These are phyloP conservation scores for Dothideomycetes sp. DNA, from an alignment of 2,329 filamentous ascomycete species.

Conservation along the genomic window DNA sequence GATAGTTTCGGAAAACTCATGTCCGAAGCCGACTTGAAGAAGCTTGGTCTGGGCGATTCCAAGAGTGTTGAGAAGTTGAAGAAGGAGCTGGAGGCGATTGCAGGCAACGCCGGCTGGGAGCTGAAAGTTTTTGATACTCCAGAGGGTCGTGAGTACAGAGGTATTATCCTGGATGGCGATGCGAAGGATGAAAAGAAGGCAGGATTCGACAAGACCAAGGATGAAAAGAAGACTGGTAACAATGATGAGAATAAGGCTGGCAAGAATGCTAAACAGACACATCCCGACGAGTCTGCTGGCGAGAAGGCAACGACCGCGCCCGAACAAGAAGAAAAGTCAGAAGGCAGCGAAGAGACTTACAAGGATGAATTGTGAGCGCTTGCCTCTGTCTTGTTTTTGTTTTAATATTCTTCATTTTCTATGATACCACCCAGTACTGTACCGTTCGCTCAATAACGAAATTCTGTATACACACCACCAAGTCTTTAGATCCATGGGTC, in stretches of 20 bases:
- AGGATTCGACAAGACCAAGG: conserved; percentile 11
- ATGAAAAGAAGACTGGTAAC: conserved; percentile 23
- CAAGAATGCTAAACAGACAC: no score
- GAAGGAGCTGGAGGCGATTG: conserved; percentile 58
- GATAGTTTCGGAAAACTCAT: conserved; percentile 46
- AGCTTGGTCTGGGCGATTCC: conserved; percentile 57
- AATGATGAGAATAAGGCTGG: conserved; percentile 22
- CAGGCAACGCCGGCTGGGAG: conserved; percentile 66
- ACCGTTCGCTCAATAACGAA: no score
- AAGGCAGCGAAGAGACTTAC: conserved; percentile 13
- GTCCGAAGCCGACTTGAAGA: conserved; percentile 39
- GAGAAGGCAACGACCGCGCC: no score
- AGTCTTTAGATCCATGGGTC: no score
- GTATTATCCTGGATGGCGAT: conserved; percentile 54
- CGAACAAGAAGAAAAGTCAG: conserved; percentile 1
- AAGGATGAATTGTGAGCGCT: conserved; percentile 11
- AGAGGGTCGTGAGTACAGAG: conserved; percentile 57
- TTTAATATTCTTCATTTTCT: not conserved
- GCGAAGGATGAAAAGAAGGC: conserved; percentile 35
- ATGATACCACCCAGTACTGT: conserved; percentile 12
- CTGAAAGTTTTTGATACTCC: conserved; percentile 68
- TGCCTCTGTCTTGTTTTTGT: not conserved
- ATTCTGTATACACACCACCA: no score
- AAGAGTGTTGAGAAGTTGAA: conserved; percentile 61
- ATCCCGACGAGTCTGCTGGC: no score